Base-by-base conservation (phyloP, 345 rosid genomes). In the Noccaea bulbosa region DNA sequence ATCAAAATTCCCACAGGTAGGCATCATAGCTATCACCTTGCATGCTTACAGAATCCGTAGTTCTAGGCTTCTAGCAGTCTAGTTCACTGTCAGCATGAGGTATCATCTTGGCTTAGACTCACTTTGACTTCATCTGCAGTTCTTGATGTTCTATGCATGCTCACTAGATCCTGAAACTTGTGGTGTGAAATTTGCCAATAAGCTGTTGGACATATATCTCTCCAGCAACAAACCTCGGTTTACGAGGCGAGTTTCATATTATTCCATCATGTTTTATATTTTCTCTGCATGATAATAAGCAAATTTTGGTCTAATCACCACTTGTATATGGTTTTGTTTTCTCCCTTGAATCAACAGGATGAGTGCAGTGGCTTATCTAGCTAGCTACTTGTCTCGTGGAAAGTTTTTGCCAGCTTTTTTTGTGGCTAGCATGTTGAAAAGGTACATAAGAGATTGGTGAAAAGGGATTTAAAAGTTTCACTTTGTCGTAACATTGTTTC, bases 321-420 rank as follows among this genome's bases (percentile, higher is more conserved):
- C 48, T 59, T 32, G 16, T 35, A 8, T 38, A 49, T 35, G 58
- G 50, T 59, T 47, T 56, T 27, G 44, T 47, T 50, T 65, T 39
- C 30, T 69, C 41, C 4, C 1, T 11, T 24, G 37, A 5, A 16
- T 59, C 5, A 48, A 37, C 85, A 89, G 92, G 87, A 89, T 83
- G 93, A 92, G 89, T 81, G 87, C 93, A 45, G 91, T 80, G 62
- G 83, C 92, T 30, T 92, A 87, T 82, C 92, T 92, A 67, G 88
- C 91, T 68, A 86, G 96, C 77, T 92, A 83, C 70, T 71, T 92
- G 83, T 81, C 96, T 51, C 88, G 92, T 17, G 98, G 79, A 27
- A 88, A 83, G 74, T 88, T 89, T 75, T 68, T 89, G 46, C 65
- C 87, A 2, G 70, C 91, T 57, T 76, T 81, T 59, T 77, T 80